Evolutionary conservation across 768 basidiomycete species (phyloP).

Genomic region (Russula earlei): DNA sequence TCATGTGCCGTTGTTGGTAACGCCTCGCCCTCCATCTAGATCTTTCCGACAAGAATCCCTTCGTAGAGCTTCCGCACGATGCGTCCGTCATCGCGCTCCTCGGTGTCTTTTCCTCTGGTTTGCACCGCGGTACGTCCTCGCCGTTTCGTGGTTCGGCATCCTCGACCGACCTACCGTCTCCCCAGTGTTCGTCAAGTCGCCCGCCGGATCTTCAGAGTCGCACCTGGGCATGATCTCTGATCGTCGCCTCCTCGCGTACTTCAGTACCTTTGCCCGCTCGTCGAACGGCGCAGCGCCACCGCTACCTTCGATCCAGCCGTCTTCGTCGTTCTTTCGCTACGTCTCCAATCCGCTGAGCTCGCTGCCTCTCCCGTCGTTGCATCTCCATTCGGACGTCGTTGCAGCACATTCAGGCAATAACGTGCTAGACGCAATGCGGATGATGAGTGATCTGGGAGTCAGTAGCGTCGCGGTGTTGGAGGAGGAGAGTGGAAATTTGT

Average conservation of each 20-base stretch:
- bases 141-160: background rate
- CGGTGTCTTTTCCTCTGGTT: constrained; percentile 56
- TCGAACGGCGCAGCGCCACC: background rate
- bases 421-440: constrained; percentile 72
- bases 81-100: constrained; percentile 57
- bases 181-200: constrained; percentile 47
- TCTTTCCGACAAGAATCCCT: constrained; percentile 77
- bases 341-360: constrained; percentile 46
- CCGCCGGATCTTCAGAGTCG: constrained; percentile 31
- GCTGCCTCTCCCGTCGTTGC: constrained; percentile 54
- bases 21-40: constrained; percentile 34
- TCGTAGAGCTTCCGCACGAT: constrained; percentile 51
- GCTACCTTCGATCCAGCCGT: background rate
- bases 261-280: constrained; percentile 41
- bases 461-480: constrained; percentile 75
- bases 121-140: constrained; percentile 50
- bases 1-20: background rate
- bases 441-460: constrained; percentile 81
- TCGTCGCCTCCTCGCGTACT: constrained; percentile 59
- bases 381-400: constrained; percentile 54
- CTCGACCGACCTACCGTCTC: background rate
- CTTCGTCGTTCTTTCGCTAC: constrained; percentile 29
- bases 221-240: constrained; percentile 73
- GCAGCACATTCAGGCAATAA: constrained; percentile 49
- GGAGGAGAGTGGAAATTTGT: constrained; percentile 47